Evolutionary conservation across 2,329 filamentous ascomycete species (phyloP), one percentile per base, ranked within the genome.

Genomic region (Coleophoma crateriformis): DNA sequence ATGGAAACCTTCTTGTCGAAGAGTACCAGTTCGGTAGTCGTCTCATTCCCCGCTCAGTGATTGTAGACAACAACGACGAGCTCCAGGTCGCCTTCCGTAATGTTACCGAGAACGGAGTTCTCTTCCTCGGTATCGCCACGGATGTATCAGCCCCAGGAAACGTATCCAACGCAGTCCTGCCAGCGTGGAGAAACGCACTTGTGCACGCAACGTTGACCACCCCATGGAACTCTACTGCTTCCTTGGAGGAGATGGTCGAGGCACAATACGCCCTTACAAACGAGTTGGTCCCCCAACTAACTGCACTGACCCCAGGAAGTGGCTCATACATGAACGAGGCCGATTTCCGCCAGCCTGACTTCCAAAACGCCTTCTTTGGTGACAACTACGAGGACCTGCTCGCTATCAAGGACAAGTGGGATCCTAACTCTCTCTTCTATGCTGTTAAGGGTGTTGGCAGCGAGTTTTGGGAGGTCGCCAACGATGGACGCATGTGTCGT

Each of bases 281-380:
- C 17, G 56, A 58, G 46, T 59, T 61, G 50, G 58, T 63, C 49
- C 58, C 59, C 37, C 51, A 53, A 35, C 54, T 68, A 22, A 19
- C 19, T 19, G 58, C 49, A 4, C 61, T 67, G 13, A 71, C 70
- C 0, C 71, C 72, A 0, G 67, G 65, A 1, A 61, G 65, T 12
- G 72, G 69, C 3, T 63, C 67, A 1, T 76, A 76, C 59, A 63
- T 72, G 65, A 78, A 76, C 54, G 76, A 80, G 62, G 19, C 19
- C 19, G 19, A 19, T 19, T 68, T 72, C 46, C 62, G 61, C 35
- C 11, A 75, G 59, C 62, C 63, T 0, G 53, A 70, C 45, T 76
- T 66, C 58, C 65, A 73, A 58, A 27, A 66, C 10, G 62, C 59
- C 4, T 76, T 76, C 55, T 78, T 68, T 51, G 75, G 74, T 1